Percentiles rank a stretch among this genome's conserved stretches.
phyloP scores from a whole-genome alignment of 2,329 filamentous ascomycete genomes.

The Trichoderma oligosporum region DNA sequence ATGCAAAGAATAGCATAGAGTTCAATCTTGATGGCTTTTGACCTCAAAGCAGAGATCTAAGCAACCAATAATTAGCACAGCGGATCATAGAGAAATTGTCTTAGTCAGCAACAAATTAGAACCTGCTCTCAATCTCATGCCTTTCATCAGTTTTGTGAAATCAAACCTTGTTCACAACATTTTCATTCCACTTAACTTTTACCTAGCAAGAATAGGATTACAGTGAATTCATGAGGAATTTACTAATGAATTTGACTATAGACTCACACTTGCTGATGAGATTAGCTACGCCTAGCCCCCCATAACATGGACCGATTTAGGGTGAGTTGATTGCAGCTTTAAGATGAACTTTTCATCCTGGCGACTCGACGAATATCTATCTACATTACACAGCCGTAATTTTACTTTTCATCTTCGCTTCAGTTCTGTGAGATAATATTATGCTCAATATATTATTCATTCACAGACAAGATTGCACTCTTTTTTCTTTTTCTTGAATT shows the following conservation, averaged over 20 bases:
- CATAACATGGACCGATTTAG: conserved; percentile 25
- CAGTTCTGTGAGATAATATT: not conserved
- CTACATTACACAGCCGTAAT: too few relatives aligned
- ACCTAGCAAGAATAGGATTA: not conserved
- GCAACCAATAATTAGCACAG: too few relatives aligned
- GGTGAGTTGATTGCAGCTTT: conserved; percentile 21
- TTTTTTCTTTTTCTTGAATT: too few relatives aligned
- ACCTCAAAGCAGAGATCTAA: too few relatives aligned
- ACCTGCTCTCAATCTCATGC: not conserved
- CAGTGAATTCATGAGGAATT: not conserved
- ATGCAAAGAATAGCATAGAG: not conserved
- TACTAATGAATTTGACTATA: not conserved
- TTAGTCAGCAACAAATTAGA: conserved; percentile 3
- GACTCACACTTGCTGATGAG: not conserved
- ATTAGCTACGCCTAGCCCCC: conserved; percentile 14
- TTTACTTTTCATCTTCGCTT: not conserved
- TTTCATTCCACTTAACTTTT: not conserved
- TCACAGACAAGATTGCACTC: too few relatives aligned
- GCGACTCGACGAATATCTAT: too few relatives aligned
- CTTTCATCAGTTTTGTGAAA: not conserved
- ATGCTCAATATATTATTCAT: too few relatives aligned
- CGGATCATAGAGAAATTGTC: not conserved
- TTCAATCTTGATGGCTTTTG: not conserved
- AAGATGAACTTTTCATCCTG: not conserved
- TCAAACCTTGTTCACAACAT: not conserved